phyloP scores from a whole-genome alignment of 441 rosid genomes.

The California macrophylla region DNA sequence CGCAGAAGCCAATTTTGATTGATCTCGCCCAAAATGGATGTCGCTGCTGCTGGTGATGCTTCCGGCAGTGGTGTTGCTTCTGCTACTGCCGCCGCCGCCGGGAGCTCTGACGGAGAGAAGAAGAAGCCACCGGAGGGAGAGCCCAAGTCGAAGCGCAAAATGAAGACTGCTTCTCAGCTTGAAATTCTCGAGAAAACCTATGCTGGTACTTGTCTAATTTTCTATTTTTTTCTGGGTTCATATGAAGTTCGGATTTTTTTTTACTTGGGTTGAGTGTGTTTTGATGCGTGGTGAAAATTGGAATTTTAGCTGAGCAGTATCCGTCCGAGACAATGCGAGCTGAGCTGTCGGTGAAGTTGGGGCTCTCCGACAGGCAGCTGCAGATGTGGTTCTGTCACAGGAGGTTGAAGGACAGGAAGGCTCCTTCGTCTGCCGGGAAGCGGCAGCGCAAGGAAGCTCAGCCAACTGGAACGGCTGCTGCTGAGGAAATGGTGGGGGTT shows the following conservation, averaged over 20 bases:
- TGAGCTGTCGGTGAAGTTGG: conserved; percentile 70
- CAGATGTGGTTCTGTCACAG: conserved; percentile 99
- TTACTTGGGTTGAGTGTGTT: neutral
- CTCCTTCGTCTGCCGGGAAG: conserved; percentile 28
- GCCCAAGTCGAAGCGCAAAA: conserved; percentile 48
- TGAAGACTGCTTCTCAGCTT: conserved; percentile 69
- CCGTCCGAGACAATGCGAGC: conserved; percentile 74
- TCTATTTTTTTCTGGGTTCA: neutral
- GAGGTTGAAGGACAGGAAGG: conserved; percentile 79
- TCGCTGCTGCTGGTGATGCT: conserved; percentile 7
- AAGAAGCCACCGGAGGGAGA: conserved; percentile 49
- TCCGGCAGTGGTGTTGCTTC: conserved; percentile 5
- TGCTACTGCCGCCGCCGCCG: conserved; percentile 32
- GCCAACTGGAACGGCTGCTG: conserved; percentile 21
- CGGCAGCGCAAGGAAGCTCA: conserved; percentile 40
- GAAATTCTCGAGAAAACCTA: conserved; percentile 52
- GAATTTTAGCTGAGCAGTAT: conserved; percentile 58
- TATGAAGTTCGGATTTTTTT: neutral
- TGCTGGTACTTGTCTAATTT: conserved; percentile 29
- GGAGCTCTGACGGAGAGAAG: conserved; percentile 38
- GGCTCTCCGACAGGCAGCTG: conserved; percentile 87
- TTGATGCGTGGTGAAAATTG: neutral
- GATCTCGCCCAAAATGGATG: neutral
- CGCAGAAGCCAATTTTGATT: neutral
- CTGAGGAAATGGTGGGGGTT: conserved; percentile 29